Conservation (phyloP, 139 green algal species). For the Monoraphidium neglectum region DNA sequence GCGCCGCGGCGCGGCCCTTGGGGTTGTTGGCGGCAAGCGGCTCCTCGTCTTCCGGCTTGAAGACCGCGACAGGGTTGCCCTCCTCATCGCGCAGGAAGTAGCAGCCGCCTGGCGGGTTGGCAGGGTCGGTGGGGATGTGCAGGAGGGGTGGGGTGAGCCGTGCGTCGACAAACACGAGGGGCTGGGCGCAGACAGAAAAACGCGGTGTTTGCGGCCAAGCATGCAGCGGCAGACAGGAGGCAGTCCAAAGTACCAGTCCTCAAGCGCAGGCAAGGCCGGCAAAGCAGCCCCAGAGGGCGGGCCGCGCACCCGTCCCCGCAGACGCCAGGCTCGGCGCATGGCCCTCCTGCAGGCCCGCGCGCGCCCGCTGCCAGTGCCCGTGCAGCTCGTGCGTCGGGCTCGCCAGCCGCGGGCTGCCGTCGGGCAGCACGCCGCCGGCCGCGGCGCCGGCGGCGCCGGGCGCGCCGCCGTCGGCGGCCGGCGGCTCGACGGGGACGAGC, state of each 20-base stretch:
- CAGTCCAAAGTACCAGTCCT: background rate
- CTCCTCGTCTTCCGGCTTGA: slow-evolving; percentile 91
- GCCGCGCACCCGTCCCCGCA: slow-evolving; percentile 53
- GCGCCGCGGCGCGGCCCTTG: too few relatives aligned
- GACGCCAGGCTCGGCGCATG: slow-evolving; percentile 52
- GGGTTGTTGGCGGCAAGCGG: slow-evolving; percentile 82
- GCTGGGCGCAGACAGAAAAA: too few relatives aligned
- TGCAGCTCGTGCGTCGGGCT: slow-evolving; percentile 46
- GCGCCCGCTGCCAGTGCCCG: slow-evolving; percentile 31
- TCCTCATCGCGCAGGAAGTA: slow-evolving; percentile 52
- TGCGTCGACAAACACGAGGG: too few relatives aligned
- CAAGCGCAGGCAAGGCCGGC: too few relatives aligned
- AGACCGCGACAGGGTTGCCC: slow-evolving; percentile 67
- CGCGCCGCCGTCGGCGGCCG: background rate
- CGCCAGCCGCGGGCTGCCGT: slow-evolving; percentile 44
- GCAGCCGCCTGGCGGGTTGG: slow-evolving; percentile 30
- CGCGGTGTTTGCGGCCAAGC: too few relatives aligned
- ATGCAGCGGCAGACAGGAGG: background rate
- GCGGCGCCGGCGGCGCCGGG: slow-evolving; percentile 12
- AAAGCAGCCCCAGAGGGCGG: slow-evolving; percentile 44
- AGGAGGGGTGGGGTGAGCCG: too few relatives aligned
- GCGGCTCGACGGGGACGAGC: slow-evolving; percentile 21
- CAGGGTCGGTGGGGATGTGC: background rate
- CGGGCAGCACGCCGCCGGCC: background rate
- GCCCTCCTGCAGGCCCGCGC: slow-evolving; percentile 30